Percentiles rank a stretch among this genome's conserved stretches.
Evolutionary conservation across 2,329 filamentous ascomycete species (phyloP).

Genomic region (Colletotrichum lupini): DNA sequence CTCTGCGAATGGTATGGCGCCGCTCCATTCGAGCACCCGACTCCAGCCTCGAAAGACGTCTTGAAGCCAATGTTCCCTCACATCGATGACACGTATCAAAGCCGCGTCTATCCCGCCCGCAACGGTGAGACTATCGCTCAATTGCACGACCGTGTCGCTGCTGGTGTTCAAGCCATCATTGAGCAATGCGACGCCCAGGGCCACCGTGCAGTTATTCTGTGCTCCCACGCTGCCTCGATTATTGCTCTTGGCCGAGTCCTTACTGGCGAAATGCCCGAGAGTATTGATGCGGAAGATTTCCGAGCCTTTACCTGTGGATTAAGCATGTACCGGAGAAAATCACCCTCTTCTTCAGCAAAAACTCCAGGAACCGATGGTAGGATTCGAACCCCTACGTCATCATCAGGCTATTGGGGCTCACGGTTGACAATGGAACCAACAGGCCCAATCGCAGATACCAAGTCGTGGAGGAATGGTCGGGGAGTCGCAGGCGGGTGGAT

Average conservation of each 20-base stretch:
- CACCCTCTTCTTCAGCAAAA: constrained; percentile 18
- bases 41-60: constrained; percentile 72
- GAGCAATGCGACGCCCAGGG: constrained; percentile 76
- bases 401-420: background rate
- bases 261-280: constrained; percentile 80
- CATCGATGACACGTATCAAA: constrained; percentile 66
- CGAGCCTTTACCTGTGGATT: constrained; percentile 85
- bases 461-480: constrained; percentile 65
- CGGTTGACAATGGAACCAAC: constrained; percentile 31
- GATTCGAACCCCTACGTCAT: constrained; percentile 32
- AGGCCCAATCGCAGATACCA: constrained; percentile 38
- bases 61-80: constrained; percentile 77
- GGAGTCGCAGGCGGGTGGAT: constrained; percentile 84
- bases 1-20: constrained; percentile 91
- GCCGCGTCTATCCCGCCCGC: constrained; percentile 74
- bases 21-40: constrained; percentile 86
- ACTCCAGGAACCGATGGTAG: constrained; percentile 12
- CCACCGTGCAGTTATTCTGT: constrained; percentile 79
- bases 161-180: constrained; percentile 77
- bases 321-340: constrained; percentile 67
- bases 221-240: constrained; percentile 89
- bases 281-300: constrained; percentile 82
- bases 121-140: constrained; percentile 84
- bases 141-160: constrained; percentile 83
- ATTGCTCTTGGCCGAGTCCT: constrained; percentile 87